Evolutionary conservation across 139 green algal species (phyloP).

Genomic region (Chlorella ohadii): DNA sequence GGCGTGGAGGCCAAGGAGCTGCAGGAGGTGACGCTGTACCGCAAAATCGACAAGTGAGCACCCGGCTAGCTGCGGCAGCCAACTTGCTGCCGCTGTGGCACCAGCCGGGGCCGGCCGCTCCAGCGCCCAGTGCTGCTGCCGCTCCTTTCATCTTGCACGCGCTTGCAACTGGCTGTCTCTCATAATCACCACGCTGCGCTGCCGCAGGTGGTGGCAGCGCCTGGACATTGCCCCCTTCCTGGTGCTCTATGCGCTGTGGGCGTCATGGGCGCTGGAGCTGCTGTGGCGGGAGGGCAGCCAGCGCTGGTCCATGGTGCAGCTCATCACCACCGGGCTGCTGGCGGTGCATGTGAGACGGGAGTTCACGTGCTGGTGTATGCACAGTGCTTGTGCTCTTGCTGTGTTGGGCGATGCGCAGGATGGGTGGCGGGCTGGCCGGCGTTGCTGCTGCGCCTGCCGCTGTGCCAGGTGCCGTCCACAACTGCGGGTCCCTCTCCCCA

Average conservation of each 20-base stretch:
- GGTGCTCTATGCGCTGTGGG: slow-evolving; percentile 20
- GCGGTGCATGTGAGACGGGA: slow-evolving; percentile 1
- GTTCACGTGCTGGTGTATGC: too few relatives aligned
- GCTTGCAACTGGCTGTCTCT: too few relatives aligned
- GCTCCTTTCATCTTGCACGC: too few relatives aligned
- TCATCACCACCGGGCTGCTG: slow-evolving; percentile 24
- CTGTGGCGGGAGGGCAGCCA: neutral
- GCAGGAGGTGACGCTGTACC: slow-evolving; percentile 30
- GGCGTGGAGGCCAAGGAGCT: slow-evolving; percentile 38
- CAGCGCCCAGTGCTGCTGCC: too few relatives aligned
- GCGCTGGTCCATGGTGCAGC: slow-evolving; percentile 17
- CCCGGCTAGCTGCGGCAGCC: too few relatives aligned
- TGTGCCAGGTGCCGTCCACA: too few relatives aligned
- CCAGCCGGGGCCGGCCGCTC: too few relatives aligned
- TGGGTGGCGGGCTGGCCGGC: neutral
- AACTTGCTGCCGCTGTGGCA: too few relatives aligned
- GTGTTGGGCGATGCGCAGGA: neutral
- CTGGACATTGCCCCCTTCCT: slow-evolving; percentile 25
- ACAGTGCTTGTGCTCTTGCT: too few relatives aligned
- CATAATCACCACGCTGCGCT: too few relatives aligned
- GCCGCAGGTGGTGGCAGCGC: slow-evolving; percentile 8
- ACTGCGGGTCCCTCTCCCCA: too few relatives aligned
- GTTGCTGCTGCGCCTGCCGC: neutral
- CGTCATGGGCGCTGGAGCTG: neutral
- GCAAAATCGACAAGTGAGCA: slow-evolving; percentile 31